A percentile compares a stretch with the other conserved stretches of the same genome.
phyloP scores from a whole-genome alignment of 2,329 filamentous ascomycete genomes.

The Cadophora sp. region DNA sequence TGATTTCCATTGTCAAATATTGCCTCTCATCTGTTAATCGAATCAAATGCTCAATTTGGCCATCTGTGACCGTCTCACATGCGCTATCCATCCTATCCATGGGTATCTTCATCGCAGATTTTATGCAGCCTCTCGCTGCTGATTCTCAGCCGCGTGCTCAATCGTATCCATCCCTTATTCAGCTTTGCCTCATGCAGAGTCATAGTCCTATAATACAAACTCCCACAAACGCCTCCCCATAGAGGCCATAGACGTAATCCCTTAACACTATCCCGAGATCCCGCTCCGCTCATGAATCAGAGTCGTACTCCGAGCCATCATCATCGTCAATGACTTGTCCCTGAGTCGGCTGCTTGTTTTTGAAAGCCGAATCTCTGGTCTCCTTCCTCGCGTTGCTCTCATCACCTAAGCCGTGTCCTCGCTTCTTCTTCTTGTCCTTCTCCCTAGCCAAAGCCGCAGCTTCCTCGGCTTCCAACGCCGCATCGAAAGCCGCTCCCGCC shows the following conservation, averaged over 20 bases:
- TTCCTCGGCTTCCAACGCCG: constrained; percentile 3
- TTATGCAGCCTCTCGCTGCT: not conserved
- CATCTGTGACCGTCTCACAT: not conserved
- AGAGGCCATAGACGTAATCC: not conserved
- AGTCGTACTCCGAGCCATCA: constrained; percentile 3
- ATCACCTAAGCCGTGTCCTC: not conserved
- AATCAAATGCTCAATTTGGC: not conserved
- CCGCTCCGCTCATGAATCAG: not conserved
- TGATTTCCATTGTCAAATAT: not conserved
- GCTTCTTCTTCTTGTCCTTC: not conserved
- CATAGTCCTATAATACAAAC: not conserved
- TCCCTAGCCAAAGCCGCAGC: not conserved
- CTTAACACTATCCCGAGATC: not conserved
- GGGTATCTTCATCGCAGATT: not conserved
- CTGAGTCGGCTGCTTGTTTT: not conserved
- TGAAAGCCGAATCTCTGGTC: not conserved
- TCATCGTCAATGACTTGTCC: constrained; percentile 17
- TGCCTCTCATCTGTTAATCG: not conserved
- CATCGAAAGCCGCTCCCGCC: constrained; percentile 12
- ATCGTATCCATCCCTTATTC: not conserved
- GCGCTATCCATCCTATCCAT: not conserved
- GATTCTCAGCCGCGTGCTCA: not conserved
- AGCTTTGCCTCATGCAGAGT: not conserved
- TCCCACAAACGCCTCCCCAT: not conserved
- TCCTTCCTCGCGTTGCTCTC: not conserved